Base-by-base conservation (phyloP, 2,329 filamentous ascomycete genomes). In the Aureobasidium musti region DNA sequence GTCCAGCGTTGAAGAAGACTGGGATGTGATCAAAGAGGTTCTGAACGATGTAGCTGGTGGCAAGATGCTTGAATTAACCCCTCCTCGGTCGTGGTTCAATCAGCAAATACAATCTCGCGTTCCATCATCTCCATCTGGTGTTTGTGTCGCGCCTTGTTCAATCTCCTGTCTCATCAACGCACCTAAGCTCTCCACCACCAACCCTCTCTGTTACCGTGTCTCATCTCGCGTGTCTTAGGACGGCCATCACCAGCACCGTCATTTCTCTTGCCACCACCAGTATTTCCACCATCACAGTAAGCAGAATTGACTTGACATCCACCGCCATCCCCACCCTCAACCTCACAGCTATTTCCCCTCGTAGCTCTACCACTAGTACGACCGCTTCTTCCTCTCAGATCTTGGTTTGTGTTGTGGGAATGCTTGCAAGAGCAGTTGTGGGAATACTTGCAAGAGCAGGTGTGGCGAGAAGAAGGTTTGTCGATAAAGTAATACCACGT, bases 1-100 rank as follows among this genome's bases (percentile, higher is more conserved):
- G 76, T 89, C 91, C 1, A 83, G 93, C 73, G 82, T 88, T 0
- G 82, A 87, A 56, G 82, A 83, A 68, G 92, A 96, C 74, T 79
- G 89, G 68, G 79, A 77, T 23, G 75, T 91, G n/a, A 84, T 96
- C 19, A 83, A 80, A 68, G 79, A 82, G 5, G 87, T 93, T 3
- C 76, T 96, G 71, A 79, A 80, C 4, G 33, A 26, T 13, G 52
- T 26, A 19, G 45, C 45, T 28, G 43, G 3, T 21, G 17, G 7
- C 2, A 35, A 11, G 30, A 23, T 35, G 30, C 30, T 6, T 21
- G 19, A 35, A 14, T 14, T 14, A 14, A 6, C 17, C 17, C 5
- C 35, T 17, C 6, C 13, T 39, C 5, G 35, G 35, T 39, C 2
- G 5, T 17, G 35, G 5, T 35, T 3, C 13, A 3, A 14, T 17